Evolutionary conservation across 108 stramenopile genomes (phyloP).

Genomic region (Seminavis robusta): DNA sequence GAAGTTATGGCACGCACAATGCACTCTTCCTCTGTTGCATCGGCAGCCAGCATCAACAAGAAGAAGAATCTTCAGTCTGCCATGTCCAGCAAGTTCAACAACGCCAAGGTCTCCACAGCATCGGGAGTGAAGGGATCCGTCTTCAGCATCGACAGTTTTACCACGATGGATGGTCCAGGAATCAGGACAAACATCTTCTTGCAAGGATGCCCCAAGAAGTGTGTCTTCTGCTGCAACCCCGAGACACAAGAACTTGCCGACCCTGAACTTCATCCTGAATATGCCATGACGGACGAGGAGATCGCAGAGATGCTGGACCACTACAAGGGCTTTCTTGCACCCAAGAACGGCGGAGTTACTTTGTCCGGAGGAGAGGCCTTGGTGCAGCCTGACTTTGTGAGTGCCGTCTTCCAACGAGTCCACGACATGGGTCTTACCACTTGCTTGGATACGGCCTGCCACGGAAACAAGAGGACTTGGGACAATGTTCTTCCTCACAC

Average conservation of each 20-base stretch:
- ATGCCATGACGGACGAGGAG: conserved; percentile 45
- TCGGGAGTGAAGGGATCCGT: conserved; percentile 28
- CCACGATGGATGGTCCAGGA: conserved; percentile 48
- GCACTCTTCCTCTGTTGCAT: conserved; percentile 28
- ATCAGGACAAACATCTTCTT: conserved; percentile 51
- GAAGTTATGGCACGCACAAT: conserved; percentile 58
- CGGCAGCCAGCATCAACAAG: conserved; percentile 15
- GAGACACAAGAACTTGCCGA: conserved; percentile 53
- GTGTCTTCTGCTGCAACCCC: conserved; percentile 59
- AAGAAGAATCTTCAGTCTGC: not conserved
- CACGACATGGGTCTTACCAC: conserved; percentile 51
- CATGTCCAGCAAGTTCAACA: conserved; percentile 9
- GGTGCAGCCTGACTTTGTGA: conserved; percentile 51
- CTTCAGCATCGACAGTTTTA: conserved; percentile 42
- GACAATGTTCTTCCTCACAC: conserved; percentile 46
- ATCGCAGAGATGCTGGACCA: conserved; percentile 31
- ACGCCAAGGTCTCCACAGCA: conserved; percentile 10
- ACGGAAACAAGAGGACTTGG: conserved; percentile 45
- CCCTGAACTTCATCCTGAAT: conserved; percentile 42
- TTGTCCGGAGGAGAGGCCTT: conserved; percentile 62
- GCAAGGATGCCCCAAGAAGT: conserved; percentile 65
- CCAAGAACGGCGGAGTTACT: conserved; percentile 53
- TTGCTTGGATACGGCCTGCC: conserved; percentile 60
- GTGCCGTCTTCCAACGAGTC: conserved; percentile 39
- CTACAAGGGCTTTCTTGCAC: conserved; percentile 44